phyloP scores from a whole-genome alignment of 2,329 filamentous ascomycete genomes.

The Trichoderma gracile region DNA sequence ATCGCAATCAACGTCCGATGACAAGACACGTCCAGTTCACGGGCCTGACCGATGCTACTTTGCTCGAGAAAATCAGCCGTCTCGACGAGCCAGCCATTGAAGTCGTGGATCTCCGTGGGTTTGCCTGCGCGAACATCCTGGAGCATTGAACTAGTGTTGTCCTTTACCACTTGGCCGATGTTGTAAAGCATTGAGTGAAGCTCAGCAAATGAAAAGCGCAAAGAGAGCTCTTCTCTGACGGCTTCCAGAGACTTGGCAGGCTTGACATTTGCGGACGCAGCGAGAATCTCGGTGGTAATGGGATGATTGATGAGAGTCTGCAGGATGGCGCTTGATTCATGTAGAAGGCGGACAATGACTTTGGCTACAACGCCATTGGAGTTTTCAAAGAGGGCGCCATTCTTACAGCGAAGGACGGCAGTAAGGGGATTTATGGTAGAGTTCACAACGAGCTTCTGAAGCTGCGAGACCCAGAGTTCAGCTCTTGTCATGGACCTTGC shows the following conservation, averaged over 20 bases:
- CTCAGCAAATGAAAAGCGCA: constrained; percentile 45
- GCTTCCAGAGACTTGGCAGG: neutral
- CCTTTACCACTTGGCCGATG: constrained; percentile 50
- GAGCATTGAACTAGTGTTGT: constrained; percentile 63
- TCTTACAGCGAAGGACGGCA: constrained; percentile 71
- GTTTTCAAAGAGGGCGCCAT: constrained; percentile 72
- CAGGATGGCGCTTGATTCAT: constrained; percentile 75
- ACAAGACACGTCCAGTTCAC: constrained; percentile 35
- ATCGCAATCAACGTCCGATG: constrained; percentile 47
- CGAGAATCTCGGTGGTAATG: constrained; percentile 44
- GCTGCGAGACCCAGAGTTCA: constrained; percentile 62
- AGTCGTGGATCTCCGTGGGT: constrained; percentile 57
- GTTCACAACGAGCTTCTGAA: constrained; percentile 85
- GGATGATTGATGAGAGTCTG: constrained; percentile 65
- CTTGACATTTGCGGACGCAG: neutral
- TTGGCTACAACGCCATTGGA: constrained; percentile 51
- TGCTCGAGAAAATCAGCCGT: constrained; percentile 44
- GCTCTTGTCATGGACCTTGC: constrained; percentile 42
- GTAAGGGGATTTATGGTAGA: constrained; percentile 83
- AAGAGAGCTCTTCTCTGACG: constrained; percentile 15
- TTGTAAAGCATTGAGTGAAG: constrained; percentile 50
- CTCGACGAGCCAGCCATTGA: constrained; percentile 61
- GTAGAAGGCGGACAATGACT: constrained; percentile 67
- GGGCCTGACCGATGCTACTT: constrained; percentile 11
- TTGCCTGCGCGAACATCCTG: constrained; percentile 57